Base-by-base conservation (phyloP, 2,329 filamentous ascomycete species). In the Aspergillus clavatus region DNA sequence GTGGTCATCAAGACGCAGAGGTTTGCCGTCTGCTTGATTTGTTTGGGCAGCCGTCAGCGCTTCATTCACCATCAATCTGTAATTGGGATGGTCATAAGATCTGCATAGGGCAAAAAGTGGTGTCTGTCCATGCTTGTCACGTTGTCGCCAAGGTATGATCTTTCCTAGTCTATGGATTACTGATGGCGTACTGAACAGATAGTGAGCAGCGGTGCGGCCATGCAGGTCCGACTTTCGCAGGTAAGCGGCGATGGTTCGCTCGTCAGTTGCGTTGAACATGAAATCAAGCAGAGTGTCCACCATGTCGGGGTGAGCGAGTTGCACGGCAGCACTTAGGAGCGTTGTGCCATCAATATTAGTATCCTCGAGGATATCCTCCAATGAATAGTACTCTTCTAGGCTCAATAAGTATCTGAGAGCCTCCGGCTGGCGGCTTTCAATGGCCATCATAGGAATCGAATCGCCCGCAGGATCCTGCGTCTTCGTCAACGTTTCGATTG, bases 71-170 rank as follows among this genome's bases (percentile, higher is more conserved):
- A 98, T 97, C 38, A 77, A 73, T 42, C 81, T 80, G 67, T 98
- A 98, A 55, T 90, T 78, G 1, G 83, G 78, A 65, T 98, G 89
- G 61, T 98, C 93, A 61, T 98, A 98, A 0, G 89, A 97, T 56
- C 93, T 82, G 65, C 90, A 97, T 1, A 97, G 75, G 2, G 93
- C 93, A 65, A 98, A 97, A 7, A 98, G 72, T 1, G 93, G 94
- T n/a, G 94, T 98, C 68, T 97, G 93, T 0, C 93, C 93, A 61
- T 97, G 96, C 65, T 89, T 94, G 67, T 98, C 93, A 55, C 85
- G 89, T 66, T 94, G 82, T 46, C 82, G 80, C 93, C 93, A 98
- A 7, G 89, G 87, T 42, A 98, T 74, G 53, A 91, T 70, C 48
- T 79, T 77, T 2, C 89, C 90, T 48, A 97, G 84, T 43, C 79